phyloP scores from a whole-genome alignment of 139 green algal species.

The Chlorella sp. region DNA sequence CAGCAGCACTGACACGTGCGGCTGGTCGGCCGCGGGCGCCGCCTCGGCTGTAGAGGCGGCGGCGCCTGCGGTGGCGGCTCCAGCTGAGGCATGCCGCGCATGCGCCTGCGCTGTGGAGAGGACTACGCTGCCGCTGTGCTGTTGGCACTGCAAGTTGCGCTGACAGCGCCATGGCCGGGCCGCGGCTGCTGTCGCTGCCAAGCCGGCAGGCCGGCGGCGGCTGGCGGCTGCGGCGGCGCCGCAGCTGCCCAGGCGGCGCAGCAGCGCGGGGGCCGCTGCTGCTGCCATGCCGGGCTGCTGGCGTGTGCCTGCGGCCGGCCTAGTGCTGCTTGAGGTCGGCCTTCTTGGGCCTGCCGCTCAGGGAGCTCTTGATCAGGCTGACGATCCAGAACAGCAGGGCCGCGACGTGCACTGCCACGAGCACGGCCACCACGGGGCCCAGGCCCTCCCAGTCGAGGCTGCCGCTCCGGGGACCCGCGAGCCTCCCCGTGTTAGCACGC shows the following conservation, averaged over 20 bases:
- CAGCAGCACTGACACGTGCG: constrained; percentile 71
- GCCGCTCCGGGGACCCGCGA: constrained; percentile 5
- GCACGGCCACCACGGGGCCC: constrained; percentile 25
- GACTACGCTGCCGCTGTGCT: no score
- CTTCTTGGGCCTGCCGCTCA: constrained; percentile 1
- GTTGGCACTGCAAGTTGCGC: not conserved
- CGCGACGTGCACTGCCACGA: constrained; percentile 41
- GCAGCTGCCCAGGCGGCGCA: not conserved
- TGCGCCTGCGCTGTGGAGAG: not conserved
- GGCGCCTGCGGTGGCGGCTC: not conserved
- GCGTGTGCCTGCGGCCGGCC: not conserved
- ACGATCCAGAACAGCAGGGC: constrained; percentile 47
- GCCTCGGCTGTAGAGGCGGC: no score
- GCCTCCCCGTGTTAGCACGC: constrained; percentile 3
- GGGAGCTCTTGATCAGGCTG: constrained; percentile 21
- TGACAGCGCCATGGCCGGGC: not conserved
- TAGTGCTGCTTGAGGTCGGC: constrained; percentile 34
- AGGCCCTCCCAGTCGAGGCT: constrained; percentile 9
- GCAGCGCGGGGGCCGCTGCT: not conserved
- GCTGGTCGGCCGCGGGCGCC: not conserved
- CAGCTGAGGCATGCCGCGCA: not conserved
- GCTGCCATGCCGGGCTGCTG: not conserved
- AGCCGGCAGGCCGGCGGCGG: not conserved
- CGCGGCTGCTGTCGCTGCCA: not conserved
- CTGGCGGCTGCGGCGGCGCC: not conserved